Evolutionary conservation across 306 rosid genomes (phyloP).

Genomic region (Malus sieversii): DNA sequence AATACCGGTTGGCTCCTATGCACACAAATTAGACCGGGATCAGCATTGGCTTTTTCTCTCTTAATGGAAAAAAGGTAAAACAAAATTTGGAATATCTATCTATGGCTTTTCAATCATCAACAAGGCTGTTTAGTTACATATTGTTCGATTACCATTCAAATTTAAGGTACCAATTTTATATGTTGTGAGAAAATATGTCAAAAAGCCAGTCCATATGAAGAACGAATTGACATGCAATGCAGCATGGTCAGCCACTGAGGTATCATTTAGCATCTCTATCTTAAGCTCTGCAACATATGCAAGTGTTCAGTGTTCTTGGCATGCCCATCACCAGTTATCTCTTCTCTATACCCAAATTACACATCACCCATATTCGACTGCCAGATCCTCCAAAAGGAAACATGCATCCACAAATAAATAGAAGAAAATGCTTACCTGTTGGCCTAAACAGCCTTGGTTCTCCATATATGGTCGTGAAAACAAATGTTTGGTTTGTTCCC

Average conservation of each 20-base stretch:
- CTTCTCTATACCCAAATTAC: neutral
- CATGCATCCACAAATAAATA: constrained; percentile 2
- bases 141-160: neutral
- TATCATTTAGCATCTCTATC: neutral
- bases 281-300: neutral
- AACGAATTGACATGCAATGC: neutral
- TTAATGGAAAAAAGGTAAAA: neutral
- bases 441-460: constrained; percentile 89
- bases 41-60: neutral
- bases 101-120: neutral
- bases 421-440: constrained; percentile 60
- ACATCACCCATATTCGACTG: constrained; percentile 2
- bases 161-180: neutral
- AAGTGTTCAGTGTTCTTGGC: neutral
- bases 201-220: neutral
- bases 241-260: neutral
- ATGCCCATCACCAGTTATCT: neutral
- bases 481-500: constrained; percentile 90
- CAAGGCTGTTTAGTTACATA: neutral
- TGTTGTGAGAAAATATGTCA: neutral
- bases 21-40: neutral
- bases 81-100: neutral
- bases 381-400: constrained; percentile 11
- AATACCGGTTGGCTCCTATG: constrained; percentile 80
- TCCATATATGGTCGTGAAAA: constrained; percentile 88